Conservation (phyloP, 306 rosid species). For the Ormosia emarginata region DNA sequence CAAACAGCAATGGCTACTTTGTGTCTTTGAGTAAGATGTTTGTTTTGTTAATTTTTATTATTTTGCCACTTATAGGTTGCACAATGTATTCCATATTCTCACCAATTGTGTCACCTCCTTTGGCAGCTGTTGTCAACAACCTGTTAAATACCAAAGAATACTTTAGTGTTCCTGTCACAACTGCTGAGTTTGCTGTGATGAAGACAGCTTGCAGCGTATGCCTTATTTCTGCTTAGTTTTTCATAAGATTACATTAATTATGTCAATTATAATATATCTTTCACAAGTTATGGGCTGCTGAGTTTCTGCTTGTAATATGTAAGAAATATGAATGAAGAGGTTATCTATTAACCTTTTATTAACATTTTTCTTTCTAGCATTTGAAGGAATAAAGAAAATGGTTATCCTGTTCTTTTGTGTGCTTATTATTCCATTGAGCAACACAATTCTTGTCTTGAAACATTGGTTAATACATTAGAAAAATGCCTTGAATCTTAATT, state of each 20-base stretch:
- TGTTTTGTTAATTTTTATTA: not conserved
- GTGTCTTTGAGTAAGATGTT: slow-evolving; percentile 70
- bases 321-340: not conserved
- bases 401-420: not conserved
- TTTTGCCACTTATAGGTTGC: not conserved
- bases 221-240: slow-evolving; percentile 22
- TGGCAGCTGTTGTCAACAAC: slow-evolving; percentile 75
- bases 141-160: slow-evolving; percentile 52
- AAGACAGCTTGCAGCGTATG: slow-evolving; percentile 95
- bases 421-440: not conserved
- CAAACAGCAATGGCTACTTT: slow-evolving; percentile 67
- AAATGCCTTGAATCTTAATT: slow-evolving; percentile 11
- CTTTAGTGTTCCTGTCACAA: slow-evolving; percentile 68
- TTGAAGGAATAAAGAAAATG: not conserved
- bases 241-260: not conserved
- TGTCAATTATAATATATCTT: not conserved
- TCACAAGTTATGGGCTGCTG: not conserved
- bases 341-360: slow-evolving; percentile 18
- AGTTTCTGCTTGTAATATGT: not conserved
- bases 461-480: not conserved
- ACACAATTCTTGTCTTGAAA: slow-evolving; percentile 6
- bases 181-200: slow-evolving; percentile 83
- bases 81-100: not conserved
- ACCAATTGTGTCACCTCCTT: slow-evolving; percentile 14
- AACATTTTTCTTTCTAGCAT: not conserved